A percentile compares a stretch with the other conserved stretches of the same genome.
Conservation (phyloP, 345 rosid species). For the Arabis hirsuta region DNA sequence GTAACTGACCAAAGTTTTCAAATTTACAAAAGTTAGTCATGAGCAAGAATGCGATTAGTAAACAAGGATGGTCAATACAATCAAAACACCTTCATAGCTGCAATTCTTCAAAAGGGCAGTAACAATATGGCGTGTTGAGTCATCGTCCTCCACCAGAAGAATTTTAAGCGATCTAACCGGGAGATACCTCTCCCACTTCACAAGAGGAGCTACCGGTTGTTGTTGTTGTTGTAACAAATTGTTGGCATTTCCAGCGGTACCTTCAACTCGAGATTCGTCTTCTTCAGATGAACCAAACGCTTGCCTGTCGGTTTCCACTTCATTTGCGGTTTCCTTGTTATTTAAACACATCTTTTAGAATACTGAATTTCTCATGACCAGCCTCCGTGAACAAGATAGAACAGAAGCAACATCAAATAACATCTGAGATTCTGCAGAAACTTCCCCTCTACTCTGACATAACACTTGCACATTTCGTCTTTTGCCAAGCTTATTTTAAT, state of each 20-base stretch:
- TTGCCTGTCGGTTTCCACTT: constrained; percentile 48
- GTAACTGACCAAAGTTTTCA: constrained; percentile 50
- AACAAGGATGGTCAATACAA: constrained; percentile 12
- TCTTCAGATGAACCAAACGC: constrained; percentile 56
- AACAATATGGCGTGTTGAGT: constrained; percentile 76
- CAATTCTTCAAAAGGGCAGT: constrained; percentile 77
- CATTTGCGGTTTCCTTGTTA: constrained; percentile 49
- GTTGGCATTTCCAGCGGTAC: constrained; percentile 40
- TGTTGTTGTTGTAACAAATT: constrained; percentile 52
- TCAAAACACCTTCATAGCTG: constrained; percentile 72
- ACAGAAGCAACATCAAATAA: constrained; percentile 43
- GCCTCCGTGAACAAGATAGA: constrained; percentile 53
- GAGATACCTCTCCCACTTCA: constrained; percentile 82
- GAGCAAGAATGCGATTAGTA: constrained; percentile 21
- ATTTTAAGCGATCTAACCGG: constrained; percentile 70
- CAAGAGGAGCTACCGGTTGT: constrained; percentile 44
- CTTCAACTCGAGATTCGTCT: constrained; percentile 51
- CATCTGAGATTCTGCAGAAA: constrained; percentile 24
- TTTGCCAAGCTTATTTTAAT: constrained; percentile 32
- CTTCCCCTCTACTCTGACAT: constrained; percentile 37
- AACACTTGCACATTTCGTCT: constrained; percentile 26
- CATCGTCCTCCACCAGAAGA: constrained; percentile 83
- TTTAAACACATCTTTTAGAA: constrained; percentile 49
- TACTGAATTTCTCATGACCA: constrained; percentile 28
- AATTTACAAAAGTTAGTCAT: constrained; percentile 27